Conservation (phyloP, 768 basidiomycete genomes). For the Rhodotorula paludigena region DNA sequence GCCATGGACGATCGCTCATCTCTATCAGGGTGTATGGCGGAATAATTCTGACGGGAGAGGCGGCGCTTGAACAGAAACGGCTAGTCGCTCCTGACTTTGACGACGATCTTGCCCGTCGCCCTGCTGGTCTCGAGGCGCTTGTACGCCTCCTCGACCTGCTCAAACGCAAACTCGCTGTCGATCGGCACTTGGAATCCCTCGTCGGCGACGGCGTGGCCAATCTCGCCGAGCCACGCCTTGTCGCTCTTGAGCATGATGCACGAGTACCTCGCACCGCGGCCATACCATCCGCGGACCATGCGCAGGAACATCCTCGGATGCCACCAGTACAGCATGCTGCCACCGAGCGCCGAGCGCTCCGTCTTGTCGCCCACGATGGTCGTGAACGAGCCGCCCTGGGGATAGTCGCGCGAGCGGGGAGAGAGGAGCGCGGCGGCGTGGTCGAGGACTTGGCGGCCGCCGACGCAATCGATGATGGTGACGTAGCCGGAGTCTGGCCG, state of each 20-base stretch:
- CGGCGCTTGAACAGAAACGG: too few species aligned
- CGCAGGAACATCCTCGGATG: slow-evolving; percentile 12
- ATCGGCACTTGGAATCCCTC: slow-evolving; percentile 8
- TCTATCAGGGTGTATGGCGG: too few species aligned
- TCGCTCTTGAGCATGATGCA: slow-evolving; percentile 22
- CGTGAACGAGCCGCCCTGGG: slow-evolving; percentile 3
- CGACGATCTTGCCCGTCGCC: slow-evolving; percentile 39
- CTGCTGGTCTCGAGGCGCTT: slow-evolving; percentile 28
- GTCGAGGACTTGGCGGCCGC: slow-evolving; percentile 28
- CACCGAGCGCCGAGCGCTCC: slow-evolving; percentile 14
- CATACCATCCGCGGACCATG: slow-evolving; percentile 19
- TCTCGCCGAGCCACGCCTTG: slow-evolving; percentile 12
- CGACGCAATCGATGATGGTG: slow-evolving; percentile 36
- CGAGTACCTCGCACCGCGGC: slow-evolving; percentile 10
- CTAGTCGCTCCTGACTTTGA: slow-evolving; percentile 16
- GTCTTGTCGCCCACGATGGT: slow-evolving; percentile 42
- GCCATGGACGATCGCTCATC: not conserved
- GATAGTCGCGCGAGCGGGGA: slow-evolving; percentile 3
- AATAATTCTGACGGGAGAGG: too few species aligned
- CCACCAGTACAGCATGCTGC: slow-evolving; percentile 12
- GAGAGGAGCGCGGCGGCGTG: not conserved
- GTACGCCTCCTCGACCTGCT: slow-evolving; percentile 29
- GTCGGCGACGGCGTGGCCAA: not conserved
- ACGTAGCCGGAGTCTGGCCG: slow-evolving; percentile 26
- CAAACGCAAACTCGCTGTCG: slow-evolving; percentile 31